These are phyloP conservation scores for Dalechampia spathulata DNA, from an alignment of 441 rosid genomes.

Conservation along the genomic window DNA sequence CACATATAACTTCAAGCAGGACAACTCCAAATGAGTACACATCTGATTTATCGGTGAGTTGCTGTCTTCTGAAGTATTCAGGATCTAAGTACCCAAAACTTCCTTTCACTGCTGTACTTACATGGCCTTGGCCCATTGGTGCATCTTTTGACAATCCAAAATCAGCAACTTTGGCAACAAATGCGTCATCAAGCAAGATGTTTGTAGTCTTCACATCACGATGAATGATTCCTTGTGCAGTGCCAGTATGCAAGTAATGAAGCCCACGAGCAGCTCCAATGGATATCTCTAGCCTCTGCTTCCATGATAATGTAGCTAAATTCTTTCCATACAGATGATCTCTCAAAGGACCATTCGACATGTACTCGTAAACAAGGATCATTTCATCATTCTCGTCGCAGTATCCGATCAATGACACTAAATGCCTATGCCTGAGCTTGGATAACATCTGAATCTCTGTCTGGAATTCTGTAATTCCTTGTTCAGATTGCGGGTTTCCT, in stretches of 20 bases:
- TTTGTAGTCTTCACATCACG: slow-evolving; percentile 86
- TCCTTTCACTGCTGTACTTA: slow-evolving; percentile 85
- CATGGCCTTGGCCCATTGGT: slow-evolving; percentile 66
- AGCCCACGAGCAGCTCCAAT: slow-evolving; percentile 83
- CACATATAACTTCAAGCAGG: slow-evolving; percentile 66
- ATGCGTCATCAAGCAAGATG: slow-evolving; percentile 69
- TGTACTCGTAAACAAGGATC: slow-evolving; percentile 89
- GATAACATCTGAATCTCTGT: slow-evolving; percentile 93
- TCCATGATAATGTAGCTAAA: slow-evolving; percentile 61
- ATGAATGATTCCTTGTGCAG: slow-evolving; percentile 82
- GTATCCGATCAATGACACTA: slow-evolving; percentile 82
- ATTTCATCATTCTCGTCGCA: slow-evolving; percentile 81
- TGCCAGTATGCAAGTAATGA: slow-evolving; percentile 84
- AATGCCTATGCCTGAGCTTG: slow-evolving; percentile 81
- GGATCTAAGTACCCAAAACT: slow-evolving; percentile 86
- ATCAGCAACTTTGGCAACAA: slow-evolving; percentile 88
- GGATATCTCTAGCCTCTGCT: slow-evolving; percentile 72
- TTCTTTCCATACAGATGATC: slow-evolving; percentile 82
- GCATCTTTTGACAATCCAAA: slow-evolving; percentile 85
- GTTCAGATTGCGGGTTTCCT: slow-evolving; percentile 91
- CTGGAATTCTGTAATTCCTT: slow-evolving; percentile 80
- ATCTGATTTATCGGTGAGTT: slow-evolving; percentile 75
- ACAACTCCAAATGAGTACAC: slow-evolving; percentile 92
- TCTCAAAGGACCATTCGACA: slow-evolving; percentile 80
- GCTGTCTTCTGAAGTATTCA: slow-evolving; percentile 77